Base-by-base conservation (phyloP, 257 asterid genomes). In the Salvia hispanica region DNA sequence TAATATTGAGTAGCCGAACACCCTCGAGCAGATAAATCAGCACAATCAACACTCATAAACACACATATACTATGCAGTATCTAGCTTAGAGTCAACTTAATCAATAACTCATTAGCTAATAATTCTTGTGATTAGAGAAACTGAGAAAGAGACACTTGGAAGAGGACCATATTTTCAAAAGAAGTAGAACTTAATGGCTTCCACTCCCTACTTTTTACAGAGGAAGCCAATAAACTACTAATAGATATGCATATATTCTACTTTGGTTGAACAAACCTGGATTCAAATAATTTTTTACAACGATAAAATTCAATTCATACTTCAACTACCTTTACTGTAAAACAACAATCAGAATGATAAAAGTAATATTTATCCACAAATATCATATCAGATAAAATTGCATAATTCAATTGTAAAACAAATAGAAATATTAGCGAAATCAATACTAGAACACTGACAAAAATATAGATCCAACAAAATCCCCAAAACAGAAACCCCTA, bases 261-360 rank as follows among this genome's bases (percentile, higher is more conserved):
- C 57, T n/a, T 44, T 13, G 36, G 11, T 43, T 68, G 58, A 57
- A 57, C 12, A 16, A 57, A 57, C 58, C 36, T 46, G 51, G 64
- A 37, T 13, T 66, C 58, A 42, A 66, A 11, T 44, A 25, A 15
- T 57, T 15, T 3, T n/a, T 11, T 54, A 4, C 15, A 54, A 25
- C 31, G 1, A 25, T 34, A n/a, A 47, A 47, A 53, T 54, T 39
- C 9, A 15, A 53, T 48, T 11, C 37, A 13, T 14, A 39, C 11
- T 18, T 8, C 34, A 33, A 42, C 43, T 42, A 55, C 34, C 14
- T 45, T 57, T 14, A 9, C 0, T 3, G 48, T 11, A 31, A 12
- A 28, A 16, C 7, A 14, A 13, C 7, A 46, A 16, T 15, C 28
- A 44, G 33, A 15, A 57, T 14, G 13, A 45, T n/a, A n/a, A 48